Base-by-base conservation (phyloP, 306 rosid genomes). In the cucumber (Cucumis sativus) region DNA sequence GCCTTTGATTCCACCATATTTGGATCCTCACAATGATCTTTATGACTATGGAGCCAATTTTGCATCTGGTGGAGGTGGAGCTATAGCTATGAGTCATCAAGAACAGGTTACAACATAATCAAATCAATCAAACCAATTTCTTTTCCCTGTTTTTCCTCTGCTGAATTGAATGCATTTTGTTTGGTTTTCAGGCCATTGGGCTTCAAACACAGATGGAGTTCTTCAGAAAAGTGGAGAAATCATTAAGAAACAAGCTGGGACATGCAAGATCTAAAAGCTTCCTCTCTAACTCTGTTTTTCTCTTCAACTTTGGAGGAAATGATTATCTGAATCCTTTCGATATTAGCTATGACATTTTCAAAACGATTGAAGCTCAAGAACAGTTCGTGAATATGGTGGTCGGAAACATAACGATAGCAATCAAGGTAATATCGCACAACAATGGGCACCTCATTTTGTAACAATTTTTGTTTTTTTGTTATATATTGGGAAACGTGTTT, bases 11-110 rank as follows among this genome's bases (percentile, higher is more conserved):
- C 87, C 78, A 37, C 84, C 91, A 3, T 87, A 84, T 74, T 81
- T 89, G 15, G 76, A 86, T 60, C 90, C 87, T 4, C 84, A 86
- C 68, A 10, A 63, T 55, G 52, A 78, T 39, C 43, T 9, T 4
- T 89, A 83, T 33, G 55, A 67, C 0, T 30, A 77, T 60, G 96
- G 96, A 5, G 78, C 72, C 64, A 91, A 91, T 83, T 87, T 91
- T 84, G 91, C 96, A 40, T 89, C 93, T 35, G 86, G 59, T 10
- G 93, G 90, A 33, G 90, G 86, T 52, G 96, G 96, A 25, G 90
- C 89, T 79, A 80, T 91, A 11, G 77, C 47, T 69, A 81, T 84
- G 61, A 88, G 88, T 33, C 14, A 71, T 74, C 56, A 57, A 65
- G 90, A 86, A 78, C 14, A 30, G 58, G 91, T 91, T 7, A 12